These are phyloP conservation scores for Oryza brachyantha DNA, from an alignment of 176 grass and related monocot species.

Conservation along the genomic window DNA sequence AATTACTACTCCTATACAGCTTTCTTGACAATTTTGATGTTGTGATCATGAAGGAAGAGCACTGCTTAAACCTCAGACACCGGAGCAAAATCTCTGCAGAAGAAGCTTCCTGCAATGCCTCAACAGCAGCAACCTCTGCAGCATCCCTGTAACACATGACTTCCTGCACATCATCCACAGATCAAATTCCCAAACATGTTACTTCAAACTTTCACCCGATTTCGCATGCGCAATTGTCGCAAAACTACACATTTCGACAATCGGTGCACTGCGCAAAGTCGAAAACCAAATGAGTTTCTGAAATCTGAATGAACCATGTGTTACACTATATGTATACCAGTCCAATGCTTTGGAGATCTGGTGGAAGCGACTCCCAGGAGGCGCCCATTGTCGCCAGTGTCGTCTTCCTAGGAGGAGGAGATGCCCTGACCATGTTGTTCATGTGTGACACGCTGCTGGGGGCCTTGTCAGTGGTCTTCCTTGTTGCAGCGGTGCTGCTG, in stretches of 20 bases:
- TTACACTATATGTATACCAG: not conserved
- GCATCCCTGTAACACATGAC: conserved; percentile 66
- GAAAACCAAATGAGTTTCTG: not conserved
- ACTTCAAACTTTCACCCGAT: not conserved
- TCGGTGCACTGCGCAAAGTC: not conserved
- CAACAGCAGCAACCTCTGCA: conserved; percentile 69
- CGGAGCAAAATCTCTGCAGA: conserved; percentile 62
- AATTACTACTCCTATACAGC: not conserved
- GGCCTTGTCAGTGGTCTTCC: conserved; percentile 27
- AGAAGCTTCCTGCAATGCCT: conserved; percentile 73
- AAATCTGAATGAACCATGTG: not conserved
- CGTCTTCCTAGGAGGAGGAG: conserved; percentile 33
- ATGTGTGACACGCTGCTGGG: conserved; percentile 22
- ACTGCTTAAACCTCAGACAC: conserved; percentile 50
- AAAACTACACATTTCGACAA: not conserved
- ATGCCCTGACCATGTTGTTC: conserved; percentile 38
- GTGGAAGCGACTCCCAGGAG: conserved; percentile 66
- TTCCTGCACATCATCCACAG: conserved; percentile 35
- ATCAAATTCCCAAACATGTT: not conserved
- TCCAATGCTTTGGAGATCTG: conserved; percentile 22
- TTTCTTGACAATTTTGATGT: not conserved
- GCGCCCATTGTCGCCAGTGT: conserved; percentile 35
- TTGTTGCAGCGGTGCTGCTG: not conserved
- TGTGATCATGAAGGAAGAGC: not conserved
- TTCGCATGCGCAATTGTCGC: not conserved